Percentiles rank a stretch among this genome's conserved stretches.
These are phyloP conservation scores for Niebla homalea DNA, from an alignment of 495 filamentous ascomycete species.

Conservation along the genomic window DNA sequence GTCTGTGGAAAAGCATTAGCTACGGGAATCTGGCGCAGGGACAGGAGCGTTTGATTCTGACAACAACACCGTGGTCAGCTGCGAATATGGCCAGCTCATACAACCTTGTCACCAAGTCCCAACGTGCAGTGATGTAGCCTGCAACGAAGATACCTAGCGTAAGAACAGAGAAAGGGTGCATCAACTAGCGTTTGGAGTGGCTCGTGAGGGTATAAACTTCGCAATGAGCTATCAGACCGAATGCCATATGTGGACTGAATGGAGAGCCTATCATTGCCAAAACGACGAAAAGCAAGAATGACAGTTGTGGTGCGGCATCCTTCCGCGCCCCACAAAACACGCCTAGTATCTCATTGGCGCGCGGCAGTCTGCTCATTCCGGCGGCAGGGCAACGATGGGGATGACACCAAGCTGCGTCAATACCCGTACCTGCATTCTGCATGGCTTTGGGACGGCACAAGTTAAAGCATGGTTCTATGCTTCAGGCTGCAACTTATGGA, in stretches of 20 bases:
- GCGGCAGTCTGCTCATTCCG: no score
- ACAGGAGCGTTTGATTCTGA: conserved; percentile 33
- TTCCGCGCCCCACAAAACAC: no score
- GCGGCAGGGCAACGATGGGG: no score
- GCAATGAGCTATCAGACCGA: neutral
- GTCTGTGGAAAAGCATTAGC: conserved; percentile 28
- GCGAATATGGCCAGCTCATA: conserved; percentile 95
- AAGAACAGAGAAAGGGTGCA: conserved; percentile 92
- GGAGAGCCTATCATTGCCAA: neutral
- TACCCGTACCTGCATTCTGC: no score
- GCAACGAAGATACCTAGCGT: conserved; percentile 96
- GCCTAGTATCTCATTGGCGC: no score
- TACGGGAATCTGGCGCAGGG: no score
- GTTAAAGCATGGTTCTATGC: no score
- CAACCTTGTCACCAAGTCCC: conserved; percentile 89
- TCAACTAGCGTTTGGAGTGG: conserved; percentile 37
- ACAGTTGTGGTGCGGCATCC: no score
- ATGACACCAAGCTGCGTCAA: no score
- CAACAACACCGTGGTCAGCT: conserved; percentile 96
- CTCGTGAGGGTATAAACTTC: neutral
- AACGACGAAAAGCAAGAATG: no score
- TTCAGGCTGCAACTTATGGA: no score
- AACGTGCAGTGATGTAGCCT: conserved; percentile 97
- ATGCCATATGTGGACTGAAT: neutral
- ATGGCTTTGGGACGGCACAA: no score